A percentile compares a stretch with the other conserved stretches of the same genome.
These are phyloP conservation scores for Camelina neglecta DNA, from an alignment of 345 rosid species.

Conservation along the genomic window DNA sequence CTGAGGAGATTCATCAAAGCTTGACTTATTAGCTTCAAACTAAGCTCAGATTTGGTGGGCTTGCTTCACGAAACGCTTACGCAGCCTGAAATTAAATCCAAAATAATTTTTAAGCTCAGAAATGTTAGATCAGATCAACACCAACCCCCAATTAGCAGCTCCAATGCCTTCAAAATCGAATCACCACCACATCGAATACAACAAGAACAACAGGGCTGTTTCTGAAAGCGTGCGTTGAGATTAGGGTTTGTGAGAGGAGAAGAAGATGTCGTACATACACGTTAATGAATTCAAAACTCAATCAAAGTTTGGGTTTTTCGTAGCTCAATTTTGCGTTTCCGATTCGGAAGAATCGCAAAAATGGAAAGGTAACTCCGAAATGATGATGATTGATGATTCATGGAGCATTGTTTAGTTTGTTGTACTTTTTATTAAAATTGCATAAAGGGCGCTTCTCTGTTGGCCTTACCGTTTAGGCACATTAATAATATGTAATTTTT, in stretches of 20 bases:
- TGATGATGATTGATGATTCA: conserved; percentile 3
- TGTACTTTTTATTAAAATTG: conserved; percentile 22
- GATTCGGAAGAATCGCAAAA: conserved; percentile 22
- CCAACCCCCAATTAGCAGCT: conserved; percentile 18
- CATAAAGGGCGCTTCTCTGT: not conserved
- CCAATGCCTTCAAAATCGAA: conserved; percentile 6
- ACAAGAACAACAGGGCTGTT: conserved; percentile 24
- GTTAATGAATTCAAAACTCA: not conserved
- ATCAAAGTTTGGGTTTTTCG: conserved; percentile 23
- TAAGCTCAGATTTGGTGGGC: conserved; percentile 32
- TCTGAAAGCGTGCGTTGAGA: conserved; percentile 8
- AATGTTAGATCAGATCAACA: conserved; percentile 33
- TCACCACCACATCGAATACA: conserved; percentile 7
- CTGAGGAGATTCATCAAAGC: conserved; percentile 24
- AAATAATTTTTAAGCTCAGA: conserved; percentile 1
- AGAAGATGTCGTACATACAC: conserved; percentile 8
- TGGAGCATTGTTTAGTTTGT: conserved; percentile 25
- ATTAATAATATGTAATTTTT: not conserved
- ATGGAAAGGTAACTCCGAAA: conserved; percentile 21
- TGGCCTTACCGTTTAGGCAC: not conserved
- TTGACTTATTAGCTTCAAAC: not conserved
- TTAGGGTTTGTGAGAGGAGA: conserved; percentile 13
- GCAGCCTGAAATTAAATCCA: conserved; percentile 14
- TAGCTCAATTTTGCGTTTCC: conserved; percentile 6
- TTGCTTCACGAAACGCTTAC: conserved; percentile 28